Conservation (phyloP, 441 rosid genomes). For the Omphalea diandra region DNA sequence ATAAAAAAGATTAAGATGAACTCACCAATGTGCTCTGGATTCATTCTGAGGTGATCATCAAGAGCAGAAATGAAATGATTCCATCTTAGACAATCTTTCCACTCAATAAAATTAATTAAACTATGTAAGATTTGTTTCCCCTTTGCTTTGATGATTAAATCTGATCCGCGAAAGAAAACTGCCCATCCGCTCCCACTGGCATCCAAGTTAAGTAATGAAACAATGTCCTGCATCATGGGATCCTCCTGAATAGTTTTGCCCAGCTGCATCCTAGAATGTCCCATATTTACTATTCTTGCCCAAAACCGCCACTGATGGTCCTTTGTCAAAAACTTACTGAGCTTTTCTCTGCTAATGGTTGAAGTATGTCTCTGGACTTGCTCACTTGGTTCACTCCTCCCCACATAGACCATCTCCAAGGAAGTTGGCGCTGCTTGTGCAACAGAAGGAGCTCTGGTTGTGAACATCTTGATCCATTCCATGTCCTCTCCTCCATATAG, state of each 20-base stretch:
- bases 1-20: too few relatives aligned
- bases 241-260: conserved; percentile 40
- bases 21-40: background rate
- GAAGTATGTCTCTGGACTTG: conserved; percentile 36
- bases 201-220: conserved; percentile 45
- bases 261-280: conserved; percentile 56
- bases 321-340: conserved; percentile 19
- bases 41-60: background rate
- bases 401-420: conserved; percentile 70
- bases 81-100: background rate
- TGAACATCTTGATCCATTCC: conserved; percentile 66
- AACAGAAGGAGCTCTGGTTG: conserved; percentile 38
- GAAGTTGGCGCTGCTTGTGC: conserved; percentile 44
- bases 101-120: conserved; percentile 10
- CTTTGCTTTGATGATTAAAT: background rate
- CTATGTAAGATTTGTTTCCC: conserved; percentile 12
- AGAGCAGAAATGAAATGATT: conserved; percentile 11
- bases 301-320: conserved; percentile 75
- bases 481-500: conserved; percentile 78
- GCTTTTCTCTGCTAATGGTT: background rate
- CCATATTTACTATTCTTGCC: conserved; percentile 69
- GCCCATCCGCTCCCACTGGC: conserved; percentile 76
- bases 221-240: conserved; percentile 52
- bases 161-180: background rate
- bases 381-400: conserved; percentile 54